A percentile compares a stretch with the other conserved stretches of the same genome.
phyloP scores from a whole-genome alignment of 208 protist species.

The Endotrypanum monterogeii region DNA sequence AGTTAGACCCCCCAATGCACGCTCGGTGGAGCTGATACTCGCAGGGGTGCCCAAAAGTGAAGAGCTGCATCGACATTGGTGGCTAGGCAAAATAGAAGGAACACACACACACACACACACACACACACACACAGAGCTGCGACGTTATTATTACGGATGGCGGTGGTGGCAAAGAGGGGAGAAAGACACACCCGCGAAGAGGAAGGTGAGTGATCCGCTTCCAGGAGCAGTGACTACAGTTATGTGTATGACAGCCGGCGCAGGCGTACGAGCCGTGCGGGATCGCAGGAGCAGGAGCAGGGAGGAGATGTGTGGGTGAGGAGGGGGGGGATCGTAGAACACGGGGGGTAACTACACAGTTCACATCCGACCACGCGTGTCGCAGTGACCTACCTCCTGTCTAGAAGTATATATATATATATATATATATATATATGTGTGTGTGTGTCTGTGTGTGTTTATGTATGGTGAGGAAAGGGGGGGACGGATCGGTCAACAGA shows the following conservation, averaged over 20 bases:
- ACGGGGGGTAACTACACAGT: neutral
- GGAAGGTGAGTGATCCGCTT: neutral
- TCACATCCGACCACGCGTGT: no score
- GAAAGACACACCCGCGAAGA: neutral
- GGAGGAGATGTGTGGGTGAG: neutral
- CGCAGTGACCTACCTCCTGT: no score
- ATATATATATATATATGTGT: slow-evolving; percentile 6
- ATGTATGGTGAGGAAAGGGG: neutral
- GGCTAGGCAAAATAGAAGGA: neutral
- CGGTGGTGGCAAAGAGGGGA: neutral
- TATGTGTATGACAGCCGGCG: neutral
- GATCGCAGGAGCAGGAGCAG: neutral
- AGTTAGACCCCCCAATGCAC: slow-evolving; percentile 86
- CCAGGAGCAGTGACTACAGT: neutral
- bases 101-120: no score
- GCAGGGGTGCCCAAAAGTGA: slow-evolving; percentile 90
- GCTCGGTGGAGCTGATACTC: slow-evolving; percentile 86
- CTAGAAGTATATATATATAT: neutral
- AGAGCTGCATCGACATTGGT: slow-evolving; percentile 86
- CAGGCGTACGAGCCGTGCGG: neutral
- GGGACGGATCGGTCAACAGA: no score
- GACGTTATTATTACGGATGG: no score
- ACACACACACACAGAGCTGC: no score
- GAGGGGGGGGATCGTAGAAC: neutral
- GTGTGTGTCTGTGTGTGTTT: slow-evolving; percentile 12